Base-by-base conservation (phyloP, 73 alveolate genomes). In the Uronychia setigera region DNA sequence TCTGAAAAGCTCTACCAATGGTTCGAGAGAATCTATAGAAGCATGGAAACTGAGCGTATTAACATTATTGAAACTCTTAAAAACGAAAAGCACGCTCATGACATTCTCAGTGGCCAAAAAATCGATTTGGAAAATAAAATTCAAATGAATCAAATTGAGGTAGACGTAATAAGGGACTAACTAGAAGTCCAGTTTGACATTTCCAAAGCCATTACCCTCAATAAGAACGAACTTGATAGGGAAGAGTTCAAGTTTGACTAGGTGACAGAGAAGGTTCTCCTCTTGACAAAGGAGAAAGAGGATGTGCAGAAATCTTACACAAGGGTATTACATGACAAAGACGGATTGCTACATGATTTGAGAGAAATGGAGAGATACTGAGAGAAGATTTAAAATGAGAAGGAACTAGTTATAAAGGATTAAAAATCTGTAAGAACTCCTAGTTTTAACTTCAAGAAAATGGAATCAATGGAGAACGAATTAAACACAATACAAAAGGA, bases 181-280 rank as follows among this genome's bases (percentile, higher is more conserved):
- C 19, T 46, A 19, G 67, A 46, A 19, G 67, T 46, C n/a, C 67
- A 46, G 67, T 46, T 46, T 46, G 67, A 46, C 67, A 46, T 46
- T 11, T 46, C 67, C n/a, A 46, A 46, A 19, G 67, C 67, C 19
- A 46, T 46, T 11, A 46, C 67, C 19, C n/a, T 19, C 67, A 46
- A 46, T 46, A 46, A 46, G 87, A 80, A 33, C 35, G 87, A 80
- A 80, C 28, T 33, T 14, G 87, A 80, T 27, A 80, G 59, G 31
- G 1, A 27, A 9, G 59, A 80, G 28, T 26, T 28, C 29, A 27
- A n/a, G 1, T 35, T 80, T 33, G 80, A 35, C 0, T n/a, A 33
- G 0, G 14, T 31, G 5, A 13, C 25, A 0, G 11, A 32, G 46
- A 80, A 29, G 19, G n/a, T 46, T 46, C 67, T 11, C 67, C n/a